Percentiles rank a stretch among this genome's conserved stretches.
Evolutionary conservation across 164 flowering plant genomes (phyloP).

Genomic region (Buxus sempervirens): DNA sequence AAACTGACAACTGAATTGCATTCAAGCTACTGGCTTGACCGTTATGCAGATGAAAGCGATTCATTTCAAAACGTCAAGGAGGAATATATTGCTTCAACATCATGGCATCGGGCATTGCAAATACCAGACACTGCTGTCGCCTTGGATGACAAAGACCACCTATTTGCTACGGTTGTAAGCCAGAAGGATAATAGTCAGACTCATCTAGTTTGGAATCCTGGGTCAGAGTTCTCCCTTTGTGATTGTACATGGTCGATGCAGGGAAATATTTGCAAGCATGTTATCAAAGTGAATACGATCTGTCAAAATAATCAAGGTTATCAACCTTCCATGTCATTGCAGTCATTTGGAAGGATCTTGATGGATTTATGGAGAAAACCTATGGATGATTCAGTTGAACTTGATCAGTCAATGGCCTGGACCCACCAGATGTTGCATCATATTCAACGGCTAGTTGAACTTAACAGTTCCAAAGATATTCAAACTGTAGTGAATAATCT

Average conservation of each 20-base stretch:
- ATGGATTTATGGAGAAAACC: conserved; percentile 52
- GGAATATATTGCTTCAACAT: conserved; percentile 81
- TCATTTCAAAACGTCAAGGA: conserved; percentile 82
- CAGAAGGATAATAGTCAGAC: conserved; percentile 45
- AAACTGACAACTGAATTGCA: conserved; percentile 89
- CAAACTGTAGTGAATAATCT: conserved; percentile 56
- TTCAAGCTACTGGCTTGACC: conserved; percentile 90
- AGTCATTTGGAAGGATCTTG: conserved; percentile 54
- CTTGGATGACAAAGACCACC: conserved; percentile 46
- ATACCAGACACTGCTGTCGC: conserved; percentile 63
- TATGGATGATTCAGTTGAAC: conserved; percentile 68
- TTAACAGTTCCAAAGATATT: conserved; percentile 51
- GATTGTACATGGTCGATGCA: conserved; percentile 90
- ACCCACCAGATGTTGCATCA: conserved; percentile 66
- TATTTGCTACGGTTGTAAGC: conserved; percentile 72
- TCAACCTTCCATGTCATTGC: conserved; percentile 65
- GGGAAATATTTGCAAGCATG: conserved; percentile 94
- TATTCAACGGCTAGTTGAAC: conserved; percentile 65
- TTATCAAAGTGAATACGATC: conserved; percentile 84
- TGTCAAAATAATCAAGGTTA: conserved; percentile 36
- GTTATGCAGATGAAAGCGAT: conserved; percentile 87
- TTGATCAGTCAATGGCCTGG: conserved; percentile 81
- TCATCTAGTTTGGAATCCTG: conserved; percentile 84
- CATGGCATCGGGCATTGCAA: conserved; percentile 82
- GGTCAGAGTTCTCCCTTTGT: conserved; percentile 88